These are phyloP conservation scores for Cetraspora pellucida DNA, from an alignment of 192 early-diverging fungal genomes.

Conservation along the genomic window DNA sequence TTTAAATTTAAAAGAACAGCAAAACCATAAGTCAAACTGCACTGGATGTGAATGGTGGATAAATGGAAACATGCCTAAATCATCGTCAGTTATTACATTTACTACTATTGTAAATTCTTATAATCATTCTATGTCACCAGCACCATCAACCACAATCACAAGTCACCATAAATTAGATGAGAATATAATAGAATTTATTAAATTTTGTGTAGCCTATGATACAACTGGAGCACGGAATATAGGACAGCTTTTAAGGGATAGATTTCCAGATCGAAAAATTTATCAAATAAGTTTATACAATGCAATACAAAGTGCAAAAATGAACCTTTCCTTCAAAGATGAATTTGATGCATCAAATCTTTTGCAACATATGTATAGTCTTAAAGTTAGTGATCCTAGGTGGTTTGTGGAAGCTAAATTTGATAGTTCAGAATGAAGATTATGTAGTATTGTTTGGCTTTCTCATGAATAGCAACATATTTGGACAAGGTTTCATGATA, in stretches of 20 bases:
- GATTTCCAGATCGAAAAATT: background rate
- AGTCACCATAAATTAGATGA: background rate
- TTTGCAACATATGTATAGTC: too few species aligned
- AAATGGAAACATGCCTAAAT: background rate
- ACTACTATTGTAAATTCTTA: background rate
- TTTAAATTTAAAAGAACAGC: background rate
- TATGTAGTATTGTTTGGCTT: conserved; percentile 9
- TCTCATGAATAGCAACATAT: background rate
- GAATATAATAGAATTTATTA: too few species aligned
- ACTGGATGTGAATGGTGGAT: background rate
- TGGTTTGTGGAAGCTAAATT: conserved; percentile 12
- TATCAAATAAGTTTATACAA: too few species aligned
- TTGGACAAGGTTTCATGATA: conserved; percentile 1
- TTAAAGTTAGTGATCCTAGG: too few species aligned
- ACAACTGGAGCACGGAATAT: conserved; percentile 3
- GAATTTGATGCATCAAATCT: too few species aligned
- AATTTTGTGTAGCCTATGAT: background rate
- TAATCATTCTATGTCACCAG: background rate
- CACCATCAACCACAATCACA: background rate
- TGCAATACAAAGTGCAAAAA: too few species aligned
- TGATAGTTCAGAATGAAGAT: background rate
- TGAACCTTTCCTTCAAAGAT: too few species aligned
- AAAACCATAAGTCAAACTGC: background rate
- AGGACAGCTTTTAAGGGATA: background rate
- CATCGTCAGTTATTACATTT: background rate